Evolutionary conservation across 352 stramenopile species (phyloP).

Genomic region (Pythium phragmiticola): DNA sequence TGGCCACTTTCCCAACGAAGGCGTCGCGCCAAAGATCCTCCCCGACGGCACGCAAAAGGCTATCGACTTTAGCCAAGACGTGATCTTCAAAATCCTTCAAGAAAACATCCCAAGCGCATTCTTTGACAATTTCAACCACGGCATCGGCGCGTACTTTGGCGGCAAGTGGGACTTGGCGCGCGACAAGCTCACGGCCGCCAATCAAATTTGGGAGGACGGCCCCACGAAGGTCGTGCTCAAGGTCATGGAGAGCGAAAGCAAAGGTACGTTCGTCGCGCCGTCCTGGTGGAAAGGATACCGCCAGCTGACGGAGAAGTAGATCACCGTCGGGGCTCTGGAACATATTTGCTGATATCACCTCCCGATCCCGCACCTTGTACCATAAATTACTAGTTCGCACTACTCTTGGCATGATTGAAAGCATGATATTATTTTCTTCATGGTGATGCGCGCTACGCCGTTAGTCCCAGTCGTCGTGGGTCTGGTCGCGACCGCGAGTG

Average conservation of each 20-base stretch:
- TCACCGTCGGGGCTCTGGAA: neutral
- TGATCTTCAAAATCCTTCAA: slow-evolving; percentile 73
- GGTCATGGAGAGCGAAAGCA: slow-evolving; percentile 91
- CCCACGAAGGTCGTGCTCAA: slow-evolving; percentile 90
- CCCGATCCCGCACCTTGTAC: slow-evolving; percentile 19
- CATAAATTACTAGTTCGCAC: slow-evolving; percentile 24
- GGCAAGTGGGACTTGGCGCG: slow-evolving; percentile 91
- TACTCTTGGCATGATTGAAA: neutral
- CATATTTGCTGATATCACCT: neutral
- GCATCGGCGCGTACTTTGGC: slow-evolving; percentile 91
- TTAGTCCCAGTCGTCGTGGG: slow-evolving; percentile 8
- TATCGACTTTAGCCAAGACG: slow-evolving; percentile 77
- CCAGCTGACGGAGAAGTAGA: slow-evolving; percentile 92
- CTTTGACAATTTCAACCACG: slow-evolving; percentile 89
- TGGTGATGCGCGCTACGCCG: neutral
- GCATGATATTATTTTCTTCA: neutral
- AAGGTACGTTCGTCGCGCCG: slow-evolving; percentile 74
- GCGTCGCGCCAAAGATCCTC: slow-evolving; percentile 46
- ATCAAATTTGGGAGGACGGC: slow-evolving; percentile 90
- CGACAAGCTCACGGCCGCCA: slow-evolving; percentile 79
- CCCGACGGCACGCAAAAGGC: slow-evolving; percentile 70
- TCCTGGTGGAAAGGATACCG: slow-evolving; percentile 91
- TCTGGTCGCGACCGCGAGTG: neutral
- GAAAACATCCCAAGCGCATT: slow-evolving; percentile 87
- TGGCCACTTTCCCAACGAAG: slow-evolving; percentile 67